A percentile compares a stretch with the other conserved stretches of the same genome.
phyloP scores from a whole-genome alignment of 805 yeast genomes.

The Candida maesae region DNA sequence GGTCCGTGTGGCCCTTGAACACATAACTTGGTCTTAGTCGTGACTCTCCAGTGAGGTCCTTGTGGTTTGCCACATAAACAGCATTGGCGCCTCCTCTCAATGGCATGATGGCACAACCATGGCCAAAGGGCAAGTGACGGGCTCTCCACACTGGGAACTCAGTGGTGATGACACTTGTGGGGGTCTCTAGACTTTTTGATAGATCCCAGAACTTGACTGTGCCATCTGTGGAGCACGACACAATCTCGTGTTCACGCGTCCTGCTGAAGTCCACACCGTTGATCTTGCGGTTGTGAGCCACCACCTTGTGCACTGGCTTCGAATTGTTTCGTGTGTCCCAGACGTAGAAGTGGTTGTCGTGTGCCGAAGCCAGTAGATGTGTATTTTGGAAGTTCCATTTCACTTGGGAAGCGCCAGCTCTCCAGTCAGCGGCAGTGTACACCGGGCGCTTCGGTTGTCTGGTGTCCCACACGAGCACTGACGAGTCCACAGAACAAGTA shows the following conservation, averaged over 20 bases:
- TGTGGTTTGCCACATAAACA: slow-evolving; percentile 32
- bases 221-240: slow-evolving; percentile 84
- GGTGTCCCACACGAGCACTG: slow-evolving; percentile 87
- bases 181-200: slow-evolving; percentile 36
- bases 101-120: slow-evolving; percentile 87
- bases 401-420: slow-evolving; percentile 92
- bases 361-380: slow-evolving; percentile 78
- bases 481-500: slow-evolving; percentile 90
- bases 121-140: slow-evolving; percentile 84
- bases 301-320: slow-evolving; percentile 59
- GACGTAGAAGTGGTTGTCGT: slow-evolving; percentile 70
- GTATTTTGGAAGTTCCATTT: slow-evolving; percentile 85
- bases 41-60: slow-evolving; percentile 28
- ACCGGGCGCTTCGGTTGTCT: slow-evolving; percentile 74
- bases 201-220: slow-evolving; percentile 83
- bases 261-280: slow-evolving; percentile 86
- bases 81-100: slow-evolving; percentile 73
- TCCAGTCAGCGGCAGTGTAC: slow-evolving; percentile 85
- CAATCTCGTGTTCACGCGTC: slow-evolving; percentile 51
- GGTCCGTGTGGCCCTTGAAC: slow-evolving; percentile 79
- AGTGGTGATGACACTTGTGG: slow-evolving; percentile 59
- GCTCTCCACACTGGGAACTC: slow-evolving; percentile 90
- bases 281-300: slow-evolving; percentile 81
- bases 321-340: slow-evolving; percentile 92
- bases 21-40: slow-evolving; percentile 49